These are phyloP conservation scores for Pseudoneurospora amorphoporcata DNA, from an alignment of 495 filamentous ascomycete genomes.

Conservation along the genomic window DNA sequence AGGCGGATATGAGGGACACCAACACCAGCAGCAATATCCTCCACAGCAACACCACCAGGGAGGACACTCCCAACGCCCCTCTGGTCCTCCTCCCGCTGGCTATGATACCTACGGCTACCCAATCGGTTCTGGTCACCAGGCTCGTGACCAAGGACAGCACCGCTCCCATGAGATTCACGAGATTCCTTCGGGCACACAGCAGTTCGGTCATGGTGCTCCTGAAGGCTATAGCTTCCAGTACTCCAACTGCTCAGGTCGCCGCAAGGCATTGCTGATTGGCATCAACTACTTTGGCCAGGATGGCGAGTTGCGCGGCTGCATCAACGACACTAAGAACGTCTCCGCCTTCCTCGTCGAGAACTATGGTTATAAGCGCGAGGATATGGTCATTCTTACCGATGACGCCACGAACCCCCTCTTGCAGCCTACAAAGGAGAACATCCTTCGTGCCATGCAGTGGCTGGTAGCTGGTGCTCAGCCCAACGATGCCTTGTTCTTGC, in stretches of 20 bases:
- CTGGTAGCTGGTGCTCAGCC: constrained; percentile 34
- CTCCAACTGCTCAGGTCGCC: constrained; percentile 73
- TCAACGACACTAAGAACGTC: constrained; percentile 93
- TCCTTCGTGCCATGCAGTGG: constrained; percentile 40
- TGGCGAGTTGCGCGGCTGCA: constrained; percentile 79
- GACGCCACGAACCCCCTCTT: constrained; percentile 33
- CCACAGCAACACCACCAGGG: constrained; percentile 8
- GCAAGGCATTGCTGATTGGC: constrained; percentile 83
- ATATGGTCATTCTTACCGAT: constrained; percentile 43
- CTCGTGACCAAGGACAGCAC: constrained; percentile 11
- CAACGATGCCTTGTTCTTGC: constrained; percentile 41
- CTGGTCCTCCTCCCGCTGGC: constrained; percentile 26
- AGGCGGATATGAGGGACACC: background rate
- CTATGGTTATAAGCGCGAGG: constrained; percentile 50
- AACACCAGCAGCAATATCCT: background rate
- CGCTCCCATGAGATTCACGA: constrained; percentile 30
- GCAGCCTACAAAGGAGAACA: constrained; percentile 39
- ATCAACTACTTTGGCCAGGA: constrained; percentile 91
- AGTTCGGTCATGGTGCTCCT: constrained; percentile 40
- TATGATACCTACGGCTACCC: constrained; percentile 32
- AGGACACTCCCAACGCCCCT: constrained; percentile 22
- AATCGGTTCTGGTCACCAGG: constrained; percentile 6
- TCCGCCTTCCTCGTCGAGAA: constrained; percentile 70
- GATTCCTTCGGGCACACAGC: constrained; percentile 35
- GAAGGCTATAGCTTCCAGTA: constrained; percentile 60